These are phyloP conservation scores for Ophiostoma perfectum DNA, from an alignment of 2,329 filamentous ascomycete genomes.

Conservation along the genomic window DNA sequence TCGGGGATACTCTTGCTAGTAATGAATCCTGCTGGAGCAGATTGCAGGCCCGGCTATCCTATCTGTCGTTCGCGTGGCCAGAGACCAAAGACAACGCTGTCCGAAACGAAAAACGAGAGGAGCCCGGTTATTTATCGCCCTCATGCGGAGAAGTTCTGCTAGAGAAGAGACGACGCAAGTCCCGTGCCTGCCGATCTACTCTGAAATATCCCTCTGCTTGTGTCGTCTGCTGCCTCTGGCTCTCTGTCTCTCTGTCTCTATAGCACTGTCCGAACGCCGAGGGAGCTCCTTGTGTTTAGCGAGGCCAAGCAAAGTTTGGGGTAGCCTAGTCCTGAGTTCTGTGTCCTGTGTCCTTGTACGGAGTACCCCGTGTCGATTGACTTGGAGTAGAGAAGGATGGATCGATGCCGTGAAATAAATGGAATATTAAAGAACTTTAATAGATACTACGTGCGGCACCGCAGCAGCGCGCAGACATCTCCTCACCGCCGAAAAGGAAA, in stretches of 20 bases:
- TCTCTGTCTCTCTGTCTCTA: neutral
- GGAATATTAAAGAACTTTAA: neutral
- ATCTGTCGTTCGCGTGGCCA: neutral
- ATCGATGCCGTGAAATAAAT: too few relatives aligned
- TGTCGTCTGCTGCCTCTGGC: too few relatives aligned
- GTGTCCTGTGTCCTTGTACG: too few relatives aligned
- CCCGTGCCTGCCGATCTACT: constrained; percentile 7
- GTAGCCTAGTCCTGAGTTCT: neutral
- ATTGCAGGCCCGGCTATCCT: neutral
- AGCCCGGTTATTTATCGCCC: constrained; percentile 8
- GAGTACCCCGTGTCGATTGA: too few relatives aligned
- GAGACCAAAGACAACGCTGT: neutral
- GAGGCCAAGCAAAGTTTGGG: neutral
- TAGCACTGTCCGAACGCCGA: constrained; percentile 7
- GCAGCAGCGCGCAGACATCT: neutral
- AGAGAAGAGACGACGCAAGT: neutral
- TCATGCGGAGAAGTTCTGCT: neutral
- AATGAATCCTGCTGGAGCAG: too few relatives aligned
- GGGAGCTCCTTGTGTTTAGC: neutral
- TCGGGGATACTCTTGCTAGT: neutral
- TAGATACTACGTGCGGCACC: neutral
- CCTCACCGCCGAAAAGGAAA: neutral
- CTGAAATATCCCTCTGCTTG: too few relatives aligned
- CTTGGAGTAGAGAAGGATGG: too few relatives aligned
- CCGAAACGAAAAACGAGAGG: neutral